A percentile compares a stretch with the other conserved stretches of the same genome.
Evolutionary conservation across 371 early-diverging fungal species (phyloP).

Genomic region (Syncephalastrum contaminatum): DNA sequence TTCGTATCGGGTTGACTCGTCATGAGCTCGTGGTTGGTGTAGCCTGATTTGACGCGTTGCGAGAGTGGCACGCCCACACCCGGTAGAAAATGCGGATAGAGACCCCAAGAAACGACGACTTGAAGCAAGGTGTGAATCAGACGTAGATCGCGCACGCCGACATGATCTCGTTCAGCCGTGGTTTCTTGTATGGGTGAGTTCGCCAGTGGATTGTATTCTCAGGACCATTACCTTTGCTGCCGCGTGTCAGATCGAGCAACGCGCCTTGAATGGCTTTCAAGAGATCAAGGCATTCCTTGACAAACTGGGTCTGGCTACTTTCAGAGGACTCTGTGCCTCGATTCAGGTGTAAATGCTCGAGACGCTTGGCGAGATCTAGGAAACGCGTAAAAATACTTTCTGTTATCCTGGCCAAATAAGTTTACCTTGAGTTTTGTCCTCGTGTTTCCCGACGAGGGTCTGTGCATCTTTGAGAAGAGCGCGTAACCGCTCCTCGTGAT

Average conservation of each 20-base stretch:
- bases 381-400: too few relatives aligned
- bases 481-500: too few relatives aligned
- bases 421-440: too few relatives aligned
- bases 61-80: conserved; percentile 70
- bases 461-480: too few relatives aligned
- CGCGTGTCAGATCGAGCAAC: conserved; percentile 12
- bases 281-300: conserved; percentile 26
- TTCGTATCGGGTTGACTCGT: too few relatives aligned
- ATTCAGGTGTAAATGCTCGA: too few relatives aligned
- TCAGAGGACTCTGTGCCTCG: too few relatives aligned
- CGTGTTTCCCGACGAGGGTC: too few relatives aligned
- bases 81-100: conserved; percentile 62
- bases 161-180: conserved; percentile 36
- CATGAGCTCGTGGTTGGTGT: conserved; percentile 33
- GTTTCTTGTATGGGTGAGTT: background rate
- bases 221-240: background rate
- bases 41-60: conserved; percentile 57
- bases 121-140: conserved; percentile 65
- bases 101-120: conserved; percentile 67
- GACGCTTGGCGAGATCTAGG: too few relatives aligned
- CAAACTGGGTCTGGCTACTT: conserved; percentile 14
- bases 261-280: conserved; percentile 24
- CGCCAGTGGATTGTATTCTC: background rate
- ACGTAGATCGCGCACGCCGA: conserved; percentile 65
- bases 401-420: too few relatives aligned